phyloP scores from a whole-genome alignment of 805 yeast genomes.

The Lipomyces mesembrius region DNA sequence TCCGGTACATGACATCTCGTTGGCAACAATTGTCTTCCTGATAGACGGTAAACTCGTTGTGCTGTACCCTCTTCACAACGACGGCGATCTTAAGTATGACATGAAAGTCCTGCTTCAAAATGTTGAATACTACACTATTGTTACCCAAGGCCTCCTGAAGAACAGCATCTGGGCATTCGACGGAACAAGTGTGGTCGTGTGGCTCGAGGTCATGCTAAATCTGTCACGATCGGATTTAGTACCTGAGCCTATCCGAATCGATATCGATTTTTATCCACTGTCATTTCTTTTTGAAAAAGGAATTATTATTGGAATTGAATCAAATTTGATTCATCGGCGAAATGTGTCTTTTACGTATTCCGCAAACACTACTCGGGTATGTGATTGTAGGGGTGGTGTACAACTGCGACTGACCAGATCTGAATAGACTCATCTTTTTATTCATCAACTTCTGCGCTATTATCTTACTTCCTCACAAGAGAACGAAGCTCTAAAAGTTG shows the following conservation, averaged over 20 bases:
- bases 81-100: conserved; percentile 34
- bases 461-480: conserved; percentile 25
- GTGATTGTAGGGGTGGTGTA: not conserved
- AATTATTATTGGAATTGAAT: conserved; percentile 55
- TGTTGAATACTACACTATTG: conserved; percentile 47
- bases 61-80: conserved; percentile 34
- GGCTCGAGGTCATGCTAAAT: conserved; percentile 30
- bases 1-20: conserved; percentile 35
- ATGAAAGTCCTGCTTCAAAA: conserved; percentile 45
- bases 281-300: conserved; percentile 55
- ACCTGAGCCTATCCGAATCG: conserved; percentile 40
- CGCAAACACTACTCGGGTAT: conserved; percentile 26
- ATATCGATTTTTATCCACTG: conserved; percentile 57
- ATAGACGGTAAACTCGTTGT: conserved; percentile 48
- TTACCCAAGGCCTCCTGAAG: conserved; percentile 38
- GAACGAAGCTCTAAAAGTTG: conserved; percentile 33
- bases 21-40: conserved; percentile 44
- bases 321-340: conserved; percentile 48
- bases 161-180: conserved; percentile 50
- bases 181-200: conserved; percentile 44
- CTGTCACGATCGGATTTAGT: conserved; percentile 16
- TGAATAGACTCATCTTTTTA: conserved; percentile 35
- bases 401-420: not conserved
- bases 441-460: conserved; percentile 32
- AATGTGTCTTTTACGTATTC: conserved; percentile 46